Base-by-base conservation (phyloP, 495 filamentous ascomycete species). In the Staphylotrichum tortipilum region DNA sequence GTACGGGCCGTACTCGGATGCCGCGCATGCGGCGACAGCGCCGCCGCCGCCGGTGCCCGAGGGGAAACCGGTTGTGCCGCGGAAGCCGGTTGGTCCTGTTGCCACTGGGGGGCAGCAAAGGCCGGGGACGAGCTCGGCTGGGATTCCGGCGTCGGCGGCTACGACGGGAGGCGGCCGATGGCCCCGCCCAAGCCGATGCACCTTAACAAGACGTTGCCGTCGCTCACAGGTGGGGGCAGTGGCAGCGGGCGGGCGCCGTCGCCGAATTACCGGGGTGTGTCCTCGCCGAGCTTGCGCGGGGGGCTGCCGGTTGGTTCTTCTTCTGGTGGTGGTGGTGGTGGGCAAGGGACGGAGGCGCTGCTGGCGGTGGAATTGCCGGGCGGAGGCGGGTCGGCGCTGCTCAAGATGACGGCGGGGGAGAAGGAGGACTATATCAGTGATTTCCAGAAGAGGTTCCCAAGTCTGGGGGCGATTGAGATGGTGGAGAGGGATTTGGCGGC, bases 391-490 rank as follows among this genome's bases (percentile, higher is more conserved):
- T 59, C 71, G 3, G 52, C 60, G 36, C 57, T 76, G 54, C 54
- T 72, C 19, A 68, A 66, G n/a, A 76, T 76, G 73, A 65, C 62
- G 44, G 58, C 67, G 18, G 60, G 63, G 45, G 68, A 76, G 46
- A 78, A 68, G 56, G 76, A 78, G 45, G 75, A 79, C 46, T 78
- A 78, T 59, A 55, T 79, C 14, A 55, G 59, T 44, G 74, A 84
- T 62, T 95, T 95, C 60, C 83, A 81, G 55, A 84, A 85, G 65
- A 72, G 86, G 37, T 95, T 86, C 63, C 89, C 89, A 1, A 88
- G 81, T 58, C 71, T 95, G 21, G 80, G 78, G 19, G 80, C 84
- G 1, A 72, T 94, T 40, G 89, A 94, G 71, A 86, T 94, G 82
- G 84, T 88, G 26, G 88, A 78, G 57, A 56, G 66, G 44, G 86